Percentiles rank a stretch among this genome's conserved stretches.
Conservation (phyloP, 495 filamentous ascomycete genomes). For the Lasiosphaeriaceae sp. region DNA sequence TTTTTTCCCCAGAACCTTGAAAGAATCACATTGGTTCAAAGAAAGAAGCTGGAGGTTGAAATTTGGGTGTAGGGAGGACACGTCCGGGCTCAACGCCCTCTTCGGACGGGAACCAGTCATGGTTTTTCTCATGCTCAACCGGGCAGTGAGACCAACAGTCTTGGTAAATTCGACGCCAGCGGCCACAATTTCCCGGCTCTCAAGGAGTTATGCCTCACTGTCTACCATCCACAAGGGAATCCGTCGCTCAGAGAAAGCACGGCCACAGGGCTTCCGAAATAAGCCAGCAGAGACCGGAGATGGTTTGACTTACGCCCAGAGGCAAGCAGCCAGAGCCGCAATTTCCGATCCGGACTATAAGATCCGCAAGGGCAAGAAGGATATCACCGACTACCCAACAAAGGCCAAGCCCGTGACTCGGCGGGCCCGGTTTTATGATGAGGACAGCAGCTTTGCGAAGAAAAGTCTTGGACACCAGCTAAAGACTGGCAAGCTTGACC, state of each 20-base stretch:
- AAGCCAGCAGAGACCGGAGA: conserved; percentile 6
- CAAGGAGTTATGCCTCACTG: conserved; percentile 18
- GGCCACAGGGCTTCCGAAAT: conserved; percentile 6
- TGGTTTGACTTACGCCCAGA: conserved; percentile 23
- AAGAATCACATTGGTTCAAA: no score
- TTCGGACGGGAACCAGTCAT: conserved; percentile 5
- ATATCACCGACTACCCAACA: conserved; percentile 33
- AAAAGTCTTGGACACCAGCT: conserved; percentile 43
- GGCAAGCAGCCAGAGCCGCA: conserved; percentile 19
- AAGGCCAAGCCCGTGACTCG: conserved; percentile 32
- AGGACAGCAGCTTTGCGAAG: conserved; percentile 37
- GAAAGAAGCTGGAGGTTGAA: neutral
- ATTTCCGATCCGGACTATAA: conserved; percentile 26
- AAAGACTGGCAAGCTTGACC: conserved; percentile 24
- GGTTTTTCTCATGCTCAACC: conserved; percentile 19
- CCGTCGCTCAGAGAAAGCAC: conserved; percentile 20
- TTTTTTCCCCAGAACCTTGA: no score
- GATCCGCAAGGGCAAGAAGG: conserved; percentile 45
- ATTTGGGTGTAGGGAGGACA: neutral
- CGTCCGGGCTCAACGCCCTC: neutral
- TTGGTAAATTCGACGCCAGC: neutral
- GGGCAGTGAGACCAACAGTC: conserved; percentile 14
- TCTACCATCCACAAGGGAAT: conserved; percentile 30
- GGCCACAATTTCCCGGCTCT: conserved; percentile 4
- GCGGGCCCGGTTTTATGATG: conserved; percentile 40